Evolutionary conservation across 495 filamentous ascomycete species (phyloP), one percentile per base, ranked within the genome.

Genomic region (Aspergillus sclerotiicarbonarius): DNA sequence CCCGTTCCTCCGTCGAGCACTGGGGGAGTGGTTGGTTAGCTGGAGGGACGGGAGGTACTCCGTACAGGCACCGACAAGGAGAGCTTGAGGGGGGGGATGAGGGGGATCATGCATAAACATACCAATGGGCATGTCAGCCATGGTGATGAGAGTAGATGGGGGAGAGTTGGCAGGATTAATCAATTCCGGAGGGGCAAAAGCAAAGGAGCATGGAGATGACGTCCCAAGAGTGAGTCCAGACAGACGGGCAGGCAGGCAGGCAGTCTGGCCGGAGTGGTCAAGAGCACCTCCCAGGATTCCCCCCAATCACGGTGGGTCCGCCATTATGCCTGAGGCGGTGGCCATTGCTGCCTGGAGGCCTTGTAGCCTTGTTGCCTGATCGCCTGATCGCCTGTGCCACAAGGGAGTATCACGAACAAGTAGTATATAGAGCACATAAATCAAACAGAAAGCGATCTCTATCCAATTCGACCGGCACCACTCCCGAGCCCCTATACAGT

Each of bases 1-100:
- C 94, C 94, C 69, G 94, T 98, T 77, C 94, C 94, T 84, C 95
- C 95, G 85, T 98, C 94, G 84, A 98, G 92, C 70, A 98, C 94
- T 98, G 71, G 37, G 48, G 13, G 32, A 45, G 54, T 41, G 66
- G 59, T 47, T 70, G 56, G 66, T 70, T 69, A 50, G 47, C 47
- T 68, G 65, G 59, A 66, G 63, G 59, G 67, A 62, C 59, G 62
- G 60, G 30, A 43, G 54, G 33, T 37, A n/a, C n/a, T n/a, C n/a
- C n/a, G n/a, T n/a, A 44, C 37, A 69, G 60, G 64, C 64, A 63
- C 62, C 61, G 62, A 54, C 59, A 57, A 62, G 57, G 47, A 50
- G 61, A 57, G 52, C 51, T 47, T 58, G 39, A 47, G n/a, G 47
- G 53, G 20, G 39, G 50, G 39, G 46, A 48, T 46, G 33, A 60